Evolutionary conservation across 2,329 filamentous ascomycete species (phyloP), one percentile per base, ranked within the genome.

Genomic region (Plectosphaerella plurivora): DNA sequence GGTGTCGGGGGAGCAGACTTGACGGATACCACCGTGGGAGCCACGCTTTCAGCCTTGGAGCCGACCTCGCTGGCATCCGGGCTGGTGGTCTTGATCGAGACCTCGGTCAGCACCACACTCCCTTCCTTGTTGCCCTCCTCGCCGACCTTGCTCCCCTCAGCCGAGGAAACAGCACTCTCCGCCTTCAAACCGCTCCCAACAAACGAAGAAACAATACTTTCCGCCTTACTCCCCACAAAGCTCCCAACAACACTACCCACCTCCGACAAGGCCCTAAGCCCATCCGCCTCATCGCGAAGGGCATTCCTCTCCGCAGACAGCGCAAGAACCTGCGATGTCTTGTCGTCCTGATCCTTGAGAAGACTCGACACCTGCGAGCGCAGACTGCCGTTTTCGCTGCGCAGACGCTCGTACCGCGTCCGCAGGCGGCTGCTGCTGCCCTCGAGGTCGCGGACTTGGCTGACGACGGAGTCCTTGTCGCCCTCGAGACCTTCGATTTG

Each of bases 331-430:
- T 52, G 53, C 11, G 55, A 57, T 9, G 41, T 48, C 24, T 53
- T 49, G 15, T 57, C 55, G 15, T 57, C 55, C 11, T 55, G 54
- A 18, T 57, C 55, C 41, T 48, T 52, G 39, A 57, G 55, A 4
- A 57, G 51, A 1, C 36, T 49, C 7, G 42, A 45, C 35, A 57
- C 44, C 25, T 56, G 54, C 3, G 48, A 35, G 25, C 55, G 41
- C 39, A 56, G 54, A 7, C 49, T 56, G 10, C 25, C 33, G 45
- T 56, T 56, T 22, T 53, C 48, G 10, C 49, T 52, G 41, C 51
- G 53, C 45, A 57, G 50, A 9, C 45, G 46, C 6, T 57, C 52
- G 18, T 56, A 42, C 22, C 51, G 48, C 10, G 47, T 52, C 39
- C 52, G 51, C n/a, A 56, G 49, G 45, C 52, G 53, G 41, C 54